These are phyloP conservation scores for Themeda triandra DNA, from an alignment of 176 grass and related monocot genomes.

Conservation along the genomic window DNA sequence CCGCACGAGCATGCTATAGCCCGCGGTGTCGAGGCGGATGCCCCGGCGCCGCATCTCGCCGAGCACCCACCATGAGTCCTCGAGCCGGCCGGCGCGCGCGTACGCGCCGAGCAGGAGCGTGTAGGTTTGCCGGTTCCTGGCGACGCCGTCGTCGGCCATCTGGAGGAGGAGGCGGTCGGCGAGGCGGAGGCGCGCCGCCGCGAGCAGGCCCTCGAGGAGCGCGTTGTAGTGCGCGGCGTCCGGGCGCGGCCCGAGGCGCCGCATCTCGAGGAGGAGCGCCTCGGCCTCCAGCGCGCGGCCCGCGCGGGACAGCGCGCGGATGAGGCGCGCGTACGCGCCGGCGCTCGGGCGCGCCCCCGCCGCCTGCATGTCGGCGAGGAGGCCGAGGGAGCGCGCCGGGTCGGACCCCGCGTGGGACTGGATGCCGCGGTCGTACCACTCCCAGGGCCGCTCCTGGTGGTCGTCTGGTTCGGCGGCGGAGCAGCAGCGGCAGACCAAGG, in stretches of 20 bases:
- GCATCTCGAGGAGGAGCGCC: conserved; percentile 80
- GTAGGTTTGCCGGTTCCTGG: conserved; percentile 55
- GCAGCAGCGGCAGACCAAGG: neutral
- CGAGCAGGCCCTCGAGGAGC: conserved; percentile 64
- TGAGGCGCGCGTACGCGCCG: conserved; percentile 56
- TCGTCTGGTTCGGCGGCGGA: neutral
- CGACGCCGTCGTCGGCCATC: conserved; percentile 74
- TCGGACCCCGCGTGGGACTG: conserved; percentile 32
- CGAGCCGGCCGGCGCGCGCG: conserved; percentile 59
- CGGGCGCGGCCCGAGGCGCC: conserved; percentile 30
- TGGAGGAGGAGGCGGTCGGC: conserved; percentile 71
- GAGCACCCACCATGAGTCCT: conserved; percentile 88
- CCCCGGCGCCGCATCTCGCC: conserved; percentile 62
- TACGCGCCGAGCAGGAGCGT: conserved; percentile 63
- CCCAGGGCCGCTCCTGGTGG: conserved; percentile 68
- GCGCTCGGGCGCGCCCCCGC: conserved; percentile 46
- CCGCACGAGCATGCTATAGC: conserved; percentile 54
- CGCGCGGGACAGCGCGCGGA: conserved; percentile 50
- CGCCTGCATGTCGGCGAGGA: conserved; percentile 69
- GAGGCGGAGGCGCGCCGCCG: conserved; percentile 51
- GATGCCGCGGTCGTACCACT: conserved; percentile 59
- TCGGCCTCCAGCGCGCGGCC: conserved; percentile 71
- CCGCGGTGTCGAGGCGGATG: conserved; percentile 45
- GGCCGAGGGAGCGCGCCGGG: conserved; percentile 34
- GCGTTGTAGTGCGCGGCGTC: conserved; percentile 59